Conservation (phyloP, 2,329 filamentous ascomycete genomes). For the Penicillium sclerotigenum region DNA sequence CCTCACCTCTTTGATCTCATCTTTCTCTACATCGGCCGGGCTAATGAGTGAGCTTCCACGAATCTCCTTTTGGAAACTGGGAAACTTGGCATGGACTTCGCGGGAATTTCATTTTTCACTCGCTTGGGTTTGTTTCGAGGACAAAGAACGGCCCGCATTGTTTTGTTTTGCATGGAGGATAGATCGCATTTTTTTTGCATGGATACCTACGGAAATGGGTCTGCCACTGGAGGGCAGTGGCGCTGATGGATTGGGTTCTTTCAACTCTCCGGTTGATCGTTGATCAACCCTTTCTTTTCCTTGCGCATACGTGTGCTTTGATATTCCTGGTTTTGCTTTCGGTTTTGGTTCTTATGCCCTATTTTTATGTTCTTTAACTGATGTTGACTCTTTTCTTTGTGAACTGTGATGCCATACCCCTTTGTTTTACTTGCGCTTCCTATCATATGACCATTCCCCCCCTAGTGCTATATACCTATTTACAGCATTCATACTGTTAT, state of each 20-base stretch:
- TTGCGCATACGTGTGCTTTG: constrained; percentile 16
- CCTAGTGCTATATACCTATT: constrained; percentile 6
- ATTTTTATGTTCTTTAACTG: constrained; percentile 1
- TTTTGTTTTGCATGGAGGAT: constrained; percentile 18
- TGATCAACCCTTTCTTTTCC: constrained; percentile 14
- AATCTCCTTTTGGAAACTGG: background rate
- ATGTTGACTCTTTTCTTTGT: constrained; percentile 3
- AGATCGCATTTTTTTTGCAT: constrained; percentile 22
- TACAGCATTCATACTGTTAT: constrained; percentile 2
- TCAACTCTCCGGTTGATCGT: constrained; percentile 15
- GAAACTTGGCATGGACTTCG: background rate
- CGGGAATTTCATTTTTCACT: background rate
- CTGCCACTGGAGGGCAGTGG: constrained; percentile 28
- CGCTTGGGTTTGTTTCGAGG: constrained; percentile 2
- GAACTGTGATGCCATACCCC: constrained; percentile 11
- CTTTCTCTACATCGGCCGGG: background rate
- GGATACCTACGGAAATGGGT: constrained; percentile 22
- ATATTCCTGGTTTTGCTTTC: background rate
- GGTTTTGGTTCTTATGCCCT: constrained; percentile 3
- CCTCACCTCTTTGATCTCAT: background rate
- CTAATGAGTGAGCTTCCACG: background rate
- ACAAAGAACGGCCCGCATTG: background rate
- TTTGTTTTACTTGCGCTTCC: constrained; percentile 2
- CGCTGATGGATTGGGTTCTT: constrained; percentile 17
- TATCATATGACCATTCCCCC: constrained; percentile 3